These are phyloP conservation scores for Hymenotorrendiella dingleyae DNA, from an alignment of 2,329 filamentous ascomycete species.

Conservation along the genomic window DNA sequence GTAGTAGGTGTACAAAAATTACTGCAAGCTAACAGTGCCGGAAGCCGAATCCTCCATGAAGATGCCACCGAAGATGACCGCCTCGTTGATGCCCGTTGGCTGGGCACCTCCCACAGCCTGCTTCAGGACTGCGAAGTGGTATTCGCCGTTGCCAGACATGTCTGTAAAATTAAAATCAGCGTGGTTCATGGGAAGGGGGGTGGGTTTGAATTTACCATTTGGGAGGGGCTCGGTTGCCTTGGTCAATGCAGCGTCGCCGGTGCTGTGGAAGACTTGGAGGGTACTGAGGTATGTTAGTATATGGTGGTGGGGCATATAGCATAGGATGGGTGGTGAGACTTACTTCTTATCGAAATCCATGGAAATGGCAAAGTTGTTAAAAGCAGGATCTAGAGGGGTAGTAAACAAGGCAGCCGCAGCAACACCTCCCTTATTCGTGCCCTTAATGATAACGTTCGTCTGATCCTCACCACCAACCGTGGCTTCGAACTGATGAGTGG, in stretches of 20 bases:
- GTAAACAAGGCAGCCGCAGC: conserved; percentile 45
- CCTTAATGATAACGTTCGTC: not conserved
- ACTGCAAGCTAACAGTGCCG: conserved; percentile 34
- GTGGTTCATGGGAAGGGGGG: not conserved
- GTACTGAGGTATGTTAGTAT: conserved; percentile 34
- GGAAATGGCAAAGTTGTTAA: conserved; percentile 55
- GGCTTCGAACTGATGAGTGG: conserved; percentile 41
- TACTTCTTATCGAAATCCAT: conserved; percentile 51
- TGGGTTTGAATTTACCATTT: not conserved
- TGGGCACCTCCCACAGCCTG: conserved; percentile 43
- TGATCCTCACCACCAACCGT: not conserved
- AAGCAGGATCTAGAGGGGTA: conserved; percentile 43
- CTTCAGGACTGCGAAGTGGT: conserved; percentile 56
- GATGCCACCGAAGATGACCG: conserved; percentile 44
- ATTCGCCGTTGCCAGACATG: conserved; percentile 47
- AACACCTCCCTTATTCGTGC: conserved; percentile 44
- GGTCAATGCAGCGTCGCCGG: conserved; percentile 38
- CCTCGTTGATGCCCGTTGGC: conserved; percentile 41
- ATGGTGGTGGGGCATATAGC: no score
- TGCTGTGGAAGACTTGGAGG: conserved; percentile 51
- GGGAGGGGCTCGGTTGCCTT: conserved; percentile 38
- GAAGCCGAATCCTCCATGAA: conserved; percentile 44
- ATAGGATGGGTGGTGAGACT: conserved; percentile 16
- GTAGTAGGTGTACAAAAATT: no score
- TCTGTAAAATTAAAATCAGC: conserved; percentile 41